Evolutionary conservation across 2,329 filamentous ascomycete genomes (phyloP).

Genomic region (Aspergillus pseudotamarii): DNA sequence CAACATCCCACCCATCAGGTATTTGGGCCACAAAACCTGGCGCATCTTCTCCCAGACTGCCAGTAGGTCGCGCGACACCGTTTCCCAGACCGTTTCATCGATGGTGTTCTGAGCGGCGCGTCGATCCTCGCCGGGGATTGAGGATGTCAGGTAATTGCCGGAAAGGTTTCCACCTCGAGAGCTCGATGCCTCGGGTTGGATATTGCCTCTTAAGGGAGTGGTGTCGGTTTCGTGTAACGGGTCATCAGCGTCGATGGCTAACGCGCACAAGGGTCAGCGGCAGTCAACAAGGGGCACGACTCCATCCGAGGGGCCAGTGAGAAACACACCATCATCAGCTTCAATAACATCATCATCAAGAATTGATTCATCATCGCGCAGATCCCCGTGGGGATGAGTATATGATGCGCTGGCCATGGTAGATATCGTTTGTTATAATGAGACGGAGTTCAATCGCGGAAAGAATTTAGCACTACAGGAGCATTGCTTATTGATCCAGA

Average conservation of each 20-base stretch:
- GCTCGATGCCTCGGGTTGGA: constrained; percentile 60
- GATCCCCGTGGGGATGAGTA: constrained; percentile 58
- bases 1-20: constrained; percentile 74
- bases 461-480: constrained; percentile 17
- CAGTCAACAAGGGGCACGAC: neutral
- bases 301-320: neutral
- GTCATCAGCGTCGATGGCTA: constrained; percentile 90
- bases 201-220: constrained; percentile 82
- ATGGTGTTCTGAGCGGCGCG: constrained; percentile 89
- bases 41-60: constrained; percentile 98
- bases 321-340: constrained; percentile 69
- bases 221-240: constrained; percentile 71
- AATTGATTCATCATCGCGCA: constrained; percentile 62
- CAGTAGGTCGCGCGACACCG: constrained; percentile 85
- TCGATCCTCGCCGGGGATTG: constrained; percentile 90
- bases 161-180: constrained; percentile 63
- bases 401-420: constrained; percentile 42
- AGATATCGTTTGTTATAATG: neutral
- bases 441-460: constrained; percentile 3
- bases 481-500: constrained; percentile 18
- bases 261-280: neutral
- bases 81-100: constrained; percentile 96
- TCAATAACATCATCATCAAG: constrained; percentile 76
- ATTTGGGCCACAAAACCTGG: constrained; percentile 94
- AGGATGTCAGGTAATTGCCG: constrained; percentile 82